Percentiles rank a stretch among this genome's conserved stretches.
These are phyloP conservation scores for Petrea volubilis DNA, from an alignment of 257 asterid genomes.

Conservation along the genomic window DNA sequence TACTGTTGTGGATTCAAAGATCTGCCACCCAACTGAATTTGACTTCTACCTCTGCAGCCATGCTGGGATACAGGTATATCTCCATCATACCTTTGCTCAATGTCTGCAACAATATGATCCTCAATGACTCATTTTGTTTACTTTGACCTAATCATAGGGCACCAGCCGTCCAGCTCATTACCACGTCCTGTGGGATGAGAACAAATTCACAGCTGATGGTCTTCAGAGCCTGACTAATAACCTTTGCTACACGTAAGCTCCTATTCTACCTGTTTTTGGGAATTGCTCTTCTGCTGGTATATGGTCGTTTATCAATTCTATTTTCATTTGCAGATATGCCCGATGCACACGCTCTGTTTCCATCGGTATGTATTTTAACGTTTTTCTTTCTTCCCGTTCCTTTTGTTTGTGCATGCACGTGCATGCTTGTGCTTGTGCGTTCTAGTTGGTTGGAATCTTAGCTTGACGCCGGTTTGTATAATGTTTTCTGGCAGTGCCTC, in stretches of 20 bases:
- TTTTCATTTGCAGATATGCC: slow-evolving; percentile 61
- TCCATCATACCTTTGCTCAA: too few relatives aligned
- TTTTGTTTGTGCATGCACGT: too few relatives aligned
- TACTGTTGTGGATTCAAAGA: slow-evolving; percentile 92
- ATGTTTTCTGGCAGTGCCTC: slow-evolving; percentile 62
- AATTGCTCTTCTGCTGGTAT: neutral
- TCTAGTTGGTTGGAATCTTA: neutral
- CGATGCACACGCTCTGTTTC: slow-evolving; percentile 96
- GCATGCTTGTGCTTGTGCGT: too few relatives aligned
- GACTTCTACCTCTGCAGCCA: slow-evolving; percentile 97
- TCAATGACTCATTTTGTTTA: neutral
- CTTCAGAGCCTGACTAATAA: slow-evolving; percentile 82
- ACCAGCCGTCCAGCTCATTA: slow-evolving; percentile 95
- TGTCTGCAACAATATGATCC: neutral
- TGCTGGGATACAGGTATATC: slow-evolving; percentile 87
- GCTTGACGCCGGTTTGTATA: neutral
- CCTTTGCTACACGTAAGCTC: slow-evolving; percentile 89
- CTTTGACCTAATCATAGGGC: slow-evolving; percentile 41
- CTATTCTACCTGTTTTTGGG: neutral
- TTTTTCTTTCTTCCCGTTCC: neutral
- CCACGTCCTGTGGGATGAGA: slow-evolving; percentile 95
- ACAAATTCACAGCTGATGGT: slow-evolving; percentile 82
- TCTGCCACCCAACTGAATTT: slow-evolving; percentile 95
- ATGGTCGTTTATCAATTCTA: neutral
- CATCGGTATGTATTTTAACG: slow-evolving; percentile 53